Evolutionary conservation across 2,329 filamentous ascomycete species (phyloP), one percentile per base, ranked within the genome.

Genomic region (Simplicillium sp.): DNA sequence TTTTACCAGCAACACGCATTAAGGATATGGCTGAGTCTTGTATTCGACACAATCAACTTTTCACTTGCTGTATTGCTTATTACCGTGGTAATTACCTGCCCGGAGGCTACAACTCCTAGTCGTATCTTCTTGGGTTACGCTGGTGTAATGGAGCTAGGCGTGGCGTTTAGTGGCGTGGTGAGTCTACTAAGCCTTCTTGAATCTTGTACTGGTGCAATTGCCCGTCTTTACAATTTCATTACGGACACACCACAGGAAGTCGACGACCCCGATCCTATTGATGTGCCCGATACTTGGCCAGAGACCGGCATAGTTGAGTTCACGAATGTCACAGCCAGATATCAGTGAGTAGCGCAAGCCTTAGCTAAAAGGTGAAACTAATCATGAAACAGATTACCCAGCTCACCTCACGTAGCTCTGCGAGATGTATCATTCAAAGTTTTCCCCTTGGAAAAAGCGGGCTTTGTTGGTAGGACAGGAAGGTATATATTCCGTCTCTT

Each of bases 261-360:
- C 7, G 35, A 38, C 14, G 12, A 31, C 2, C 11, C n/a, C 2
- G 16, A 31, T 8, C 36, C 15, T 8, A 12, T 32, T 1, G n/a
- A 36, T 12, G 20, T 38, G 2, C 36, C 40, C 2, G 20, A 29
- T 6, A 15, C 29, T 11, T 42, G 40, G 40, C 40, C 40, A 3
- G 15, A 6, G 8, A 13, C 11, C 8, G 40, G 40, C 4, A 11
- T 7, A n/a, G 38, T 42, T 7, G 40, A 38, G n/a, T 35, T 42
- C 13, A 34, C 33, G 11, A 35, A 31, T n/a, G 29, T 42, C 2
- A 36, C 35, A n/a, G 41, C 48, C 9, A 41, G 16, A 4, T 42
- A 42, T 17, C 16, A 17, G 40, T 42, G 25, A n/a, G 38, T 37
- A n/a, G n/a, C n/a, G n/a, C n/a, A n/a, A n/a, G n/a, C n/a, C n/a